These are phyloP conservation scores for Amanita muscaria DNA, from an alignment of 768 basidiomycete species.

Conservation along the genomic window DNA sequence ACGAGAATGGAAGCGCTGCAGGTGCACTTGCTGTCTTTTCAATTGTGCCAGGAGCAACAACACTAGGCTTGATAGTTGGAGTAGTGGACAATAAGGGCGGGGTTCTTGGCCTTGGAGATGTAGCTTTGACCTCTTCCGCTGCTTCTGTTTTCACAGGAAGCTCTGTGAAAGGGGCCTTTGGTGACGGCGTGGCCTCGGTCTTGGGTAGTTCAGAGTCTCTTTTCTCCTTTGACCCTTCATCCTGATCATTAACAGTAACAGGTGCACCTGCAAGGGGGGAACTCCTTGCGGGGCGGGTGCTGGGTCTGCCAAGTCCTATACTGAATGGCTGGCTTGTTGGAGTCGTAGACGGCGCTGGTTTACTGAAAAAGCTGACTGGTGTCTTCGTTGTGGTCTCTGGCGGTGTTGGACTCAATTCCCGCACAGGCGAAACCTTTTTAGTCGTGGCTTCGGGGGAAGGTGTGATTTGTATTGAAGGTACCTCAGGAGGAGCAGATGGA, in stretches of 20 bases:
- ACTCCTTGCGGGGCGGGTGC: constrained; percentile 62
- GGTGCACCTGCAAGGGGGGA: constrained; percentile 62
- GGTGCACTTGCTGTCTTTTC: neutral
- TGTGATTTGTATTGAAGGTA: constrained; percentile 31
- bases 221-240: constrained; percentile 22
- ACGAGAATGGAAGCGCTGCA: neutral
- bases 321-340: constrained; percentile 27
- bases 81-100: constrained; percentile 35
- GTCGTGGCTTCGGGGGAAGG: constrained; percentile 20
- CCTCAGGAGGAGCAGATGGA: constrained; percentile 50
- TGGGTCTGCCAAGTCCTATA: constrained; percentile 47
- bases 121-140: constrained; percentile 16
- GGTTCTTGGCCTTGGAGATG: constrained; percentile 32
- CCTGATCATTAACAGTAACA: constrained; percentile 36
- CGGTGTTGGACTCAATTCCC: constrained; percentile 50
- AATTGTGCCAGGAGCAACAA: constrained; percentile 8
- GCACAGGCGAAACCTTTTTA: constrained; percentile 19
- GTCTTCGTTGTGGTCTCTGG: constrained; percentile 52
- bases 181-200: constrained; percentile 24
- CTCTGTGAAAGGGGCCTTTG: constrained; percentile 29
- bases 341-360: constrained; percentile 17
- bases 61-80: neutral
- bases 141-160: constrained; percentile 22
- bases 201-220: constrained; percentile 8
- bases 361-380: constrained; percentile 29